Percentiles rank a stretch among this genome's conserved stretches.
Conservation (phyloP, 2,329 filamentous ascomycete genomes). For the Saccharata proteae region DNA sequence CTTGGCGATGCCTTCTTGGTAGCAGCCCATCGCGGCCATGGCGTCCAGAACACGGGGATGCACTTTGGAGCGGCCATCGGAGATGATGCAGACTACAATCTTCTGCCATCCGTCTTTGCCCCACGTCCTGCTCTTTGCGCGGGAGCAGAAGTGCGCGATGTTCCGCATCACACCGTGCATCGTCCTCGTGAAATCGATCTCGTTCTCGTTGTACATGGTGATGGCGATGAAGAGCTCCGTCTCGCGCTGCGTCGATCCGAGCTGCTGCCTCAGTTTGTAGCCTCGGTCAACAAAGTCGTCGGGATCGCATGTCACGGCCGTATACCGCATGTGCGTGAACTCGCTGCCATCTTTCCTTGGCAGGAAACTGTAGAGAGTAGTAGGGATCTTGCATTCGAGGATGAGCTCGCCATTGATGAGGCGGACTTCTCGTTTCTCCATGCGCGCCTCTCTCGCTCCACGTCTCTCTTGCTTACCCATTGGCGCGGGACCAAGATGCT, state of each 20-base stretch:
- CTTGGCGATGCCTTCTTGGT: constrained; percentile 97
- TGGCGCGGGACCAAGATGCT: constrained; percentile 80
- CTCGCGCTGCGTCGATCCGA: constrained; percentile 71
- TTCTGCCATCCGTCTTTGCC: constrained; percentile 97
- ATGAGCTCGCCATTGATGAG: constrained; percentile 97
- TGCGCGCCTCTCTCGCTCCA: constrained; percentile 75
- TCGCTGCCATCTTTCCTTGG: constrained; percentile 86
- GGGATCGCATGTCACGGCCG: constrained; percentile 93
- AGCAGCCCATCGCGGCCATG: constrained; percentile 90
- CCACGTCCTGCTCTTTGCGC: constrained; percentile 88
- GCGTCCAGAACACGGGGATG: constrained; percentile 89
- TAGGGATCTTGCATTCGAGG: constrained; percentile 97
- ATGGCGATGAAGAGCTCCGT: constrained; percentile 94
- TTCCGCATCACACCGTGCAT: constrained; percentile 99
- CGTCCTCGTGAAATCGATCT: constrained; percentile 89
- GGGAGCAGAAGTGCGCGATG: constrained; percentile 88
- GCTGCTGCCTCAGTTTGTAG: constrained; percentile 86
- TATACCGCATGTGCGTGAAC: constrained; percentile 98
- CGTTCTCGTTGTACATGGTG: constrained; percentile 99
- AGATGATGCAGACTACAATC: constrained; percentile 94
- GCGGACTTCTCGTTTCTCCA: constrained; percentile 85
- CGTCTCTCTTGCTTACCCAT: constrained; percentile 76
- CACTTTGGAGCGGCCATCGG: constrained; percentile 86
- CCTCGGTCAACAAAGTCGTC: constrained; percentile 83
- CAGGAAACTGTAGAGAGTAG: constrained; percentile 92